Evolutionary conservation across 2,329 filamentous ascomycete genomes (phyloP), one percentile per base, ranked within the genome.

Genomic region (Ascochyta lentis): DNA sequence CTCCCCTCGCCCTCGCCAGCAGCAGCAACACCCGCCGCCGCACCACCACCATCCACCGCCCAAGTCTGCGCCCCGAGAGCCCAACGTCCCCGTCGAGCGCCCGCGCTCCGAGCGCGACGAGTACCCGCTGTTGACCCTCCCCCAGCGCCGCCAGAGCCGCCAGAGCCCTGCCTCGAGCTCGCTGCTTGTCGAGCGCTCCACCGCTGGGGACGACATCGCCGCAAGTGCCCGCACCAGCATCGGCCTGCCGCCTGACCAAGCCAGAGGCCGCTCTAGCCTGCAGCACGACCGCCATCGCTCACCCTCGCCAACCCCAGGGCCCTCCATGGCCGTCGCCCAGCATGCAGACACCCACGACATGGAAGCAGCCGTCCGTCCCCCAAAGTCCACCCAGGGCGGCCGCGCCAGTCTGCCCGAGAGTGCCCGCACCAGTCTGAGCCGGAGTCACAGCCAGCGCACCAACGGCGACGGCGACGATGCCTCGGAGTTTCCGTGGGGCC

Each of bases 401-500:
- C 64, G 69, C 47, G 61, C 56, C 24, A 71, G 67, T 13, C 59
- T 76, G 34, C 72, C 71, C 3, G 56, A 49, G 45, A 73, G 70
- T 9, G 65, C 60, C 12, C 61, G 67, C 33, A 61, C 61, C 27
- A 74, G 71, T 29, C 60, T 74, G 56, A 66, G 65, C 44, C 69
- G 68, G 16, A 58, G 58, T 8, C 54, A 56, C 33, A 59, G 66
- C 16, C 33, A 48, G 43, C 75, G 70, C 13, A 84, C 87, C 45
- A 83, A 84, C 22, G 87, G 86, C 47, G 68, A 72, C 31, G 66
- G 48, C 51, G 72, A 75, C 56, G 67, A 67, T 42, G 64, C 53
- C 0, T 76, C 73, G 13, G 89, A 90, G 59, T 86, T 92, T 47
- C 86, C 92, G 76, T 99, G 95, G 95, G 94, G 95, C 0, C 92